phyloP scores from a whole-genome alignment of 495 filamentous ascomycete genomes.

The Baudoinia panamericana region DNA sequence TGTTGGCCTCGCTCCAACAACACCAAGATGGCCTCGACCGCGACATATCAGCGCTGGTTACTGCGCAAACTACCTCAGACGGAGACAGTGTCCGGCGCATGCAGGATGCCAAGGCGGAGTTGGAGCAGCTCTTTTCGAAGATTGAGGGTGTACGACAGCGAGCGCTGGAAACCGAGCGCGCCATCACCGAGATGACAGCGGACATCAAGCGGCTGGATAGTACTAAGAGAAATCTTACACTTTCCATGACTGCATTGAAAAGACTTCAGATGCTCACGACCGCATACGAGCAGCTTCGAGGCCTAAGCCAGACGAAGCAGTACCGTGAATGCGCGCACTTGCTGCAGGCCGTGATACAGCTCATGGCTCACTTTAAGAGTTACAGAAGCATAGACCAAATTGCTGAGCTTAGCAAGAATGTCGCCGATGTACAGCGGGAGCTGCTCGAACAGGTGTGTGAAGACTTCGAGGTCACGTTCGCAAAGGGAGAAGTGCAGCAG shows the following conservation, averaged over 20 bases:
- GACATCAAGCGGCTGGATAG: slow-evolving; percentile 96
- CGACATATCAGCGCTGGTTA: slow-evolving; percentile 65
- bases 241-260: slow-evolving; percentile 97
- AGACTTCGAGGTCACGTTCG: slow-evolving; percentile 91
- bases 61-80: slow-evolving; percentile 72
- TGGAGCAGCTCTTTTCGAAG: slow-evolving; percentile 81
- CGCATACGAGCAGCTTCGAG: slow-evolving; percentile 88
- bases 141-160: slow-evolving; percentile 88
- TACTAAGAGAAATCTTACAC: slow-evolving; percentile 89
- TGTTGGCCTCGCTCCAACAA: slow-evolving; percentile 55
- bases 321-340: slow-evolving; percentile 94
- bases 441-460: slow-evolving; percentile 93
- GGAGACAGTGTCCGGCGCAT: slow-evolving; percentile 80
- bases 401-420: slow-evolving; percentile 80
- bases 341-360: slow-evolving; percentile 88
- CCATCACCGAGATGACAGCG: slow-evolving; percentile 97
- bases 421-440: slow-evolving; percentile 87
- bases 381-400: slow-evolving; percentile 98
- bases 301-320: slow-evolving; percentile 69
- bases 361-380: slow-evolving; percentile 97
- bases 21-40: slow-evolving; percentile 76
- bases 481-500: slow-evolving; percentile 68
- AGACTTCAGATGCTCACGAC: slow-evolving; percentile 97
- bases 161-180: slow-evolving; percentile 80
- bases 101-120: slow-evolving; percentile 74